Base-by-base conservation (phyloP, 164 flowering plant genomes). In the Cinnamomum chago region DNA sequence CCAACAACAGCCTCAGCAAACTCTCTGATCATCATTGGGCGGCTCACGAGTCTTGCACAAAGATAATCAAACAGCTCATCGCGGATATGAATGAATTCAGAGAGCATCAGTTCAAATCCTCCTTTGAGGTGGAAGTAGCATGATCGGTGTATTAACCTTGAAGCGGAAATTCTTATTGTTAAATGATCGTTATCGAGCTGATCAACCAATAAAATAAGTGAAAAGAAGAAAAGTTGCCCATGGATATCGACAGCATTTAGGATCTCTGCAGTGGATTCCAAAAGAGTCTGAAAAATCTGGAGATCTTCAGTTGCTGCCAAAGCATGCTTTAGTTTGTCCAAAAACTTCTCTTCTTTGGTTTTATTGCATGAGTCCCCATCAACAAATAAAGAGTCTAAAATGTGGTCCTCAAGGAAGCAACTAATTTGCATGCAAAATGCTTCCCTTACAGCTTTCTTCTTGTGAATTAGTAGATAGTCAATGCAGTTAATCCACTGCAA, bases 1-100 rank as follows among this genome's bases (percentile, higher is more conserved):
- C 95, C 94, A 76, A 89, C 77, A 83, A 91, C 92, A 83, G 95
- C 87, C 83, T 88, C 95, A 27, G 99, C 90, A 87, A 96, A 94
- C 83, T 96, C 99, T 82, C 79, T 83, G 58, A 91, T 83, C 83
- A 94, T 79, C 79, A 78, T 76, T 76, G 94, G 89, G 55, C 88
- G 94, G 80, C 79, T 87, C 67, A 76, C 81, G 47, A 96, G 85
- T 81, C 95, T 88, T 60, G 67, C 40, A 68, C 88, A 88, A 0
- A 96, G 81, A 88, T 89, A 89, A 78, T 91, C 93, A 89, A 83
- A 96, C 51, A 96, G 78, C 64, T 85, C 95, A 86, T 88, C 85
- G 68, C 88, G 88, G 67, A 92, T 76, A 84, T 81, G 88, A 72
- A 81, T 83, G 78, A 79, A 80, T 83, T 86, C 89, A 18, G 85